Evolutionary conservation across 2,329 filamentous ascomycete species (phyloP), one percentile per base, ranked within the genome.

Genomic region (Colletotrichum gloeosporioides): DNA sequence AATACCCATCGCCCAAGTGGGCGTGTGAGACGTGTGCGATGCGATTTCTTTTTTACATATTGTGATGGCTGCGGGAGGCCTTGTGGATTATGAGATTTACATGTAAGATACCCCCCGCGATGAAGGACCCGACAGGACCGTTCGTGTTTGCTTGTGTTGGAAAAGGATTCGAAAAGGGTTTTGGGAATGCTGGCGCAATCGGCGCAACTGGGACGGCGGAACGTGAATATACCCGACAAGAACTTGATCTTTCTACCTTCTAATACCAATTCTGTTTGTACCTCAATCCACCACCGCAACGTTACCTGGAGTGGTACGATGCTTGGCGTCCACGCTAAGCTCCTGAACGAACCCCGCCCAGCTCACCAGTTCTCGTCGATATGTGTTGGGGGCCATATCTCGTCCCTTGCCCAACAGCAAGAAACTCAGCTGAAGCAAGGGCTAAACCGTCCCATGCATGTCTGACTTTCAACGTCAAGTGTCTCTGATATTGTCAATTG

Each of bases 181-280:
- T 16, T 66, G 27, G 44, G 34, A 29, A 44, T 12, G n/a, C 22
- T 53, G 70, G 70, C 73, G 73, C 55, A 66, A 53, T 53, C 44
- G 44, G 44, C 44, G 44, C 44, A 53, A 53, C 22, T 16, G 39
- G 63, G 63, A 34, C 13, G 69, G 36, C 13, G 57, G 70, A 73
- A 49, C 31, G 64, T 61, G 73, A 55, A 69, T 73, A 76, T 76
- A 76, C 64, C 73, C 73, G 44, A 63, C 59, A 34, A 65, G 49
- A 76, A 55, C 49, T 39, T 27, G 36, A 62, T 22, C 7, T 29
- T 25, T 25, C 18, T 59, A 29, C n/a, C 15, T 10, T 69, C 15
- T 63, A 49, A 34, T 39, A n/a, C 31, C 36, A 15, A 16, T 18
- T 62, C 18, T 39, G 32, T 29, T 25, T 49, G 32, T 18, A 9